phyloP scores from a whole-genome alignment of 345 rosid species.

The Erucastrum elatum region DNA sequence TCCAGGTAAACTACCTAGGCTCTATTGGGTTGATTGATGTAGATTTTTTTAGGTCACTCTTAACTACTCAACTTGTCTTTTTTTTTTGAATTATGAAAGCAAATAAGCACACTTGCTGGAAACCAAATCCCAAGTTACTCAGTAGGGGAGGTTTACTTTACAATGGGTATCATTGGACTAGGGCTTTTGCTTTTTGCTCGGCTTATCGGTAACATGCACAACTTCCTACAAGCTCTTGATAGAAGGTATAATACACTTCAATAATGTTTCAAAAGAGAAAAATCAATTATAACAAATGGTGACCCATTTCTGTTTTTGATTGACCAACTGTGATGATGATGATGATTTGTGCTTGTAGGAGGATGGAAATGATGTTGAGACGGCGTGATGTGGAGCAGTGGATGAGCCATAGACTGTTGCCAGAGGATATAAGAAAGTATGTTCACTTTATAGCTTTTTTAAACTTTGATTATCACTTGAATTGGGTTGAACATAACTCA shows the following conservation, averaged over 20 bases:
- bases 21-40: not conserved
- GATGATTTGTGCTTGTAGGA: constrained; percentile 45
- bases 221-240: constrained; percentile 85
- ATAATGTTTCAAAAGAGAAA: not conserved
- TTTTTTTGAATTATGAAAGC: constrained; percentile 46
- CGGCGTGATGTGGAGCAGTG: constrained; percentile 92
- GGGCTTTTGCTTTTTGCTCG: constrained; percentile 91
- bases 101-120: constrained; percentile 95
- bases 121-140: constrained; percentile 76
- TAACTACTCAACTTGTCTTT: not conserved
- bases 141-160: constrained; percentile 72
- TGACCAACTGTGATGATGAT: not conserved
- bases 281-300: not conserved
- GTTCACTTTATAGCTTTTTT: not conserved
- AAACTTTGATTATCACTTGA: constrained; percentile 1
- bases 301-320: not conserved
- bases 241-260: constrained; percentile 50
- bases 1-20: constrained; percentile 56
- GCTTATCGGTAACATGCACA: constrained; percentile 95
- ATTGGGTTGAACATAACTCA: not conserved
- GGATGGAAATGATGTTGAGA: constrained; percentile 80
- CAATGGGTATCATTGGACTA: constrained; percentile 76
- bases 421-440: constrained; percentile 67
- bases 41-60: not conserved
- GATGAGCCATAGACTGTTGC: constrained; percentile 91